Evolutionary conservation across 257 asterid genomes (phyloP).

Genomic region (Solanum pimpinellifolium): DNA sequence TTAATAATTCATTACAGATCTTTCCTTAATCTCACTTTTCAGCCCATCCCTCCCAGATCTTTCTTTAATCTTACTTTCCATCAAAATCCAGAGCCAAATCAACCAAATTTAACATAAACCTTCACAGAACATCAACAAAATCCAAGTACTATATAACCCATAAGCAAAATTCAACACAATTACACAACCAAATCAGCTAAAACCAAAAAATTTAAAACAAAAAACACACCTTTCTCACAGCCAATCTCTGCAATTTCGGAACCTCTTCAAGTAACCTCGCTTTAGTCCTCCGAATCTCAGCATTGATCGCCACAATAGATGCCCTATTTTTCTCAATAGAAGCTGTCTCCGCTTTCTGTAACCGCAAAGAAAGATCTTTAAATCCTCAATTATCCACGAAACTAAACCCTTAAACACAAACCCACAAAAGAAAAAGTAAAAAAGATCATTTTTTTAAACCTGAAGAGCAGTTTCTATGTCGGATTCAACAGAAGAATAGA

Average conservation of each 20-base stretch:
- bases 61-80: not conserved
- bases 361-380: not conserved
- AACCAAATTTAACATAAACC: not conserved
- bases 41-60: not conserved
- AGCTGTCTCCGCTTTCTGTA: slow-evolving; percentile 80
- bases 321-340: slow-evolving; percentile 75
- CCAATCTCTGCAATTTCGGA: slow-evolving; percentile 87
- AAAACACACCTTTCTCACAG: slow-evolving; percentile 57
- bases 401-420: not conserved
- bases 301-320: slow-evolving; percentile 78
- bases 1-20: not conserved
- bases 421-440: not conserved
- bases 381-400: not conserved
- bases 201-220: not conserved
- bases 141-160: not conserved
- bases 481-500: slow-evolving; percentile 60
- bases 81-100: not conserved
- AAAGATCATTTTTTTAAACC: slow-evolving; percentile 20
- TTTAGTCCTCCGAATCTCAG: slow-evolving; percentile 88
- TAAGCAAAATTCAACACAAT: not conserved
- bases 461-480: slow-evolving; percentile 86
- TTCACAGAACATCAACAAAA: not conserved
- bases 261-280: slow-evolving; percentile 77
- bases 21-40: not conserved
- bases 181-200: not conserved